Conservation (phyloP, 345 rosid species). For the Eucalyptus marginata region DNA sequence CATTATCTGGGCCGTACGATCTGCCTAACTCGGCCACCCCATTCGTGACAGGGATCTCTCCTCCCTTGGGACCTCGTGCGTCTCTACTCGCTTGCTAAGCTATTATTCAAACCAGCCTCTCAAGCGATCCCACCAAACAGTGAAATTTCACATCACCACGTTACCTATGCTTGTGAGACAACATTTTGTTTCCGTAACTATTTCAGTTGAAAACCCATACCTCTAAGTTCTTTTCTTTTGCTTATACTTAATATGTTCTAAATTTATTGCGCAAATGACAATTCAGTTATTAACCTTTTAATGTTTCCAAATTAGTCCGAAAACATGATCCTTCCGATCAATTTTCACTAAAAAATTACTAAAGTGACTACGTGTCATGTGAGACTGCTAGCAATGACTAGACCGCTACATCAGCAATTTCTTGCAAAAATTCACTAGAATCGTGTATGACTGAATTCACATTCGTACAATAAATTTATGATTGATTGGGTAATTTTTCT, state of each 20-base stretch:
- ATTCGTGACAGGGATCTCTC: background rate
- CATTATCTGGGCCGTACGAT: background rate
- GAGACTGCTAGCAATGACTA: fast-evolving
- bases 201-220: background rate
- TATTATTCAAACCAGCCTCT: background rate
- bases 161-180: background rate
- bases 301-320: background rate
- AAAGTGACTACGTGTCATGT: fast-evolving
- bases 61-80: background rate
- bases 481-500: background rate
- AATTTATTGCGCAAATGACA: background rate
- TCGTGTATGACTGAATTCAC: fast-evolving
- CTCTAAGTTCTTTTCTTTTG: background rate
- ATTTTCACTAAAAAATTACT: background rate
- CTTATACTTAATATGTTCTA: background rate
- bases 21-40: background rate
- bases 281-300: background rate
- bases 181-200: background rate
- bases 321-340: fast-evolving
- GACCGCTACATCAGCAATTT: fast-evolving
- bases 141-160: background rate
- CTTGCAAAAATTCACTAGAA: fast-evolving
- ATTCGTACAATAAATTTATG: fast-evolving
- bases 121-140: background rate
- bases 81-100: background rate